A percentile compares a stretch with the other conserved stretches of the same genome.
Conservation (phyloP, 2,329 filamentous ascomycete species). For the Monilinia aucupariae region DNA sequence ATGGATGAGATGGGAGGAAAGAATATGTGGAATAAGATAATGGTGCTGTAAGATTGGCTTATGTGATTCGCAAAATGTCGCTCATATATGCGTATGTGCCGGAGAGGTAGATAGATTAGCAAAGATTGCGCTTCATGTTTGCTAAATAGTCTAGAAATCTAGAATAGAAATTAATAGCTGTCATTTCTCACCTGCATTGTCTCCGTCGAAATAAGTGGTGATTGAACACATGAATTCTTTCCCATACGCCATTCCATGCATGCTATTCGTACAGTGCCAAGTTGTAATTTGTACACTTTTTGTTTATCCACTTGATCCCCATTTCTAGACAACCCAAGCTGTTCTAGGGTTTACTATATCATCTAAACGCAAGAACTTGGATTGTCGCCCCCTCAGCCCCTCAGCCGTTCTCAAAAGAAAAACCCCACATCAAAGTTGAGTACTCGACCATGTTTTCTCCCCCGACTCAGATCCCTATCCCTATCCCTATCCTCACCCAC, state of each 20-base stretch:
- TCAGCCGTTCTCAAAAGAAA: too few relatives aligned
- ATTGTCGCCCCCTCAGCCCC: too few relatives aligned
- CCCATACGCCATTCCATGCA: constrained; percentile 6
- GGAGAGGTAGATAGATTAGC: neutral
- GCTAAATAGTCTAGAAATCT: neutral
- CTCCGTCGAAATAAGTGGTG: neutral
- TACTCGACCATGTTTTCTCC: too few relatives aligned
- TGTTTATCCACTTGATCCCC: neutral
- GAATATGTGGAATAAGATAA: neutral
- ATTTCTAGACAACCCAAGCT: neutral
- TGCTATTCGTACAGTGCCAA: constrained; percentile 5
- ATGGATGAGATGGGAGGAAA: neutral
- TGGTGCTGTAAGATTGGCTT: neutral
- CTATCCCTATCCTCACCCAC: neutral
- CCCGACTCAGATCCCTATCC: too few relatives aligned
- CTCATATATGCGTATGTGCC: neutral
- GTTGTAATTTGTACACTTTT: neutral
- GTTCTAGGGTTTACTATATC: too few relatives aligned
- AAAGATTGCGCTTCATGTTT: too few relatives aligned
- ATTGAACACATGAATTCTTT: neutral
- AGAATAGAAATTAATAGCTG: neutral
- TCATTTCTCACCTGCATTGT: too few relatives aligned
- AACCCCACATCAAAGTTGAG: too few relatives aligned
- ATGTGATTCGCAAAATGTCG: neutral
- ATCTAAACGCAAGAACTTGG: too few relatives aligned